A percentile compares a stretch with the other conserved stretches of the same genome.
These are phyloP conservation scores for Endocarpon pusillum DNA, from an alignment of 495 filamentous ascomycete genomes.

Conservation along the genomic window DNA sequence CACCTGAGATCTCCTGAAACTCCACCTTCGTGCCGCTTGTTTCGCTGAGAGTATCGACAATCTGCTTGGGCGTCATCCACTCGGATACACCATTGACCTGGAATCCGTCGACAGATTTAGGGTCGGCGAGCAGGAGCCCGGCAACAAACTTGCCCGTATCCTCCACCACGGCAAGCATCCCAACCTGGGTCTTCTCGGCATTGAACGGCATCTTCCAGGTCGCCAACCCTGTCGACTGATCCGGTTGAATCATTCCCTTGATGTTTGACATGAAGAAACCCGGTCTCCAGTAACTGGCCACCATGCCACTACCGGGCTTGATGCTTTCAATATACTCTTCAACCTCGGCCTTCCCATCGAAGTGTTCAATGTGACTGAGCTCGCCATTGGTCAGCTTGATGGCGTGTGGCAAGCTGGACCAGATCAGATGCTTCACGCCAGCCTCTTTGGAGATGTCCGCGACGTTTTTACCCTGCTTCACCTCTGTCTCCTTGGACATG, in stretches of 20 bases:
- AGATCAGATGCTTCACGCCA: constrained; percentile 13
- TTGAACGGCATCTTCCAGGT: background rate
- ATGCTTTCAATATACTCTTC: constrained; percentile 34
- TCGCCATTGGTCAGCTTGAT: constrained; percentile 18
- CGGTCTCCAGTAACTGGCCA: constrained; percentile 34
- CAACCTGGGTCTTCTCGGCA: constrained; percentile 19
- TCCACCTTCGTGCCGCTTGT: constrained; percentile 28
- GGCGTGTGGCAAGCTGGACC: constrained; percentile 13
- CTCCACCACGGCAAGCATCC: constrained; percentile 27
- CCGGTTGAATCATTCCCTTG: constrained; percentile 3
- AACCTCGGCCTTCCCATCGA: constrained; percentile 42
- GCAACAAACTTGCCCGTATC: constrained; percentile 41
- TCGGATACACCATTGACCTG: constrained; percentile 25
- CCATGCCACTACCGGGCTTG: constrained; percentile 17
- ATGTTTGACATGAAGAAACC: constrained; percentile 40
- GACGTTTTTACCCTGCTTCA: constrained; percentile 37
- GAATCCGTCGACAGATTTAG: constrained; percentile 8
- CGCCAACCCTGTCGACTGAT: constrained; percentile 6
- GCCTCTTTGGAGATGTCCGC: constrained; percentile 30
- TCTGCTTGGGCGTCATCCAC: constrained; percentile 29
- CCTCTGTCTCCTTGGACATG: constrained; percentile 29
- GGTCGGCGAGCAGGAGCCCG: constrained; percentile 18
- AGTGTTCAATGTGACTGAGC: constrained; percentile 36
- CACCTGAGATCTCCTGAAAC: constrained; percentile 24
- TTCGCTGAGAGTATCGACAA: constrained; percentile 31